Evolutionary conservation across 345 rosid species (phyloP).

Genomic region (Eucalyptus tenuipes): DNA sequence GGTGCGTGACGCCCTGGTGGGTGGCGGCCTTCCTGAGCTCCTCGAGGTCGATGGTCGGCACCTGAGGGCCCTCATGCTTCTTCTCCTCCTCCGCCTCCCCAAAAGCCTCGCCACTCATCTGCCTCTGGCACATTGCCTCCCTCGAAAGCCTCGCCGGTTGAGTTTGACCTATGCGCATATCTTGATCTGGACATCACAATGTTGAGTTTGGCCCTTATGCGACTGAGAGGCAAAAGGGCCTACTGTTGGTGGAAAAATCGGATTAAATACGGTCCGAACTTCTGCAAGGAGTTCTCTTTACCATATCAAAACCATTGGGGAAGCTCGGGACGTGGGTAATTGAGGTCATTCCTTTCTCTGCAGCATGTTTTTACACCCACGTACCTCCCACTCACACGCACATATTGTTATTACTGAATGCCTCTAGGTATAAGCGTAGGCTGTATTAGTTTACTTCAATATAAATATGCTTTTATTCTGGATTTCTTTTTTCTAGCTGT

Average conservation of each 20-base stretch:
- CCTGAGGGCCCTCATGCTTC: conserved; percentile 62
- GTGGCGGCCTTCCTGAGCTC: conserved; percentile 44
- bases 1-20: conserved; percentile 92
- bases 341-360: conserved; percentile 27
- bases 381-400: neutral
- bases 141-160: too few relatives aligned
- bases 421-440: neutral
- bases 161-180: too few relatives aligned
- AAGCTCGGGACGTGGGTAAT: conserved; percentile 55
- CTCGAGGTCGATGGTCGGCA: conserved; percentile 65
- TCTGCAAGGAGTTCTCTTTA: conserved; percentile 47
- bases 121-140: too few relatives aligned
- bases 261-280: conserved; percentile 71
- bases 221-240: conserved; percentile 82
- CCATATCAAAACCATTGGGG: conserved; percentile 60
- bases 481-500: neutral
- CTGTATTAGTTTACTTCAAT: neutral
- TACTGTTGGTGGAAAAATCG: conserved; percentile 72
- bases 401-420: neutral
- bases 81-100: conserved; percentile 36
- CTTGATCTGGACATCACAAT: too few relatives aligned
- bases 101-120: too few relatives aligned
- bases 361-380: neutral
- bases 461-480: neutral
- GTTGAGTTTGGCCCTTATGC: conserved; percentile 18